Evolutionary conservation across 306 rosid genomes (phyloP).

Genomic region (Trifolium pratense): DNA sequence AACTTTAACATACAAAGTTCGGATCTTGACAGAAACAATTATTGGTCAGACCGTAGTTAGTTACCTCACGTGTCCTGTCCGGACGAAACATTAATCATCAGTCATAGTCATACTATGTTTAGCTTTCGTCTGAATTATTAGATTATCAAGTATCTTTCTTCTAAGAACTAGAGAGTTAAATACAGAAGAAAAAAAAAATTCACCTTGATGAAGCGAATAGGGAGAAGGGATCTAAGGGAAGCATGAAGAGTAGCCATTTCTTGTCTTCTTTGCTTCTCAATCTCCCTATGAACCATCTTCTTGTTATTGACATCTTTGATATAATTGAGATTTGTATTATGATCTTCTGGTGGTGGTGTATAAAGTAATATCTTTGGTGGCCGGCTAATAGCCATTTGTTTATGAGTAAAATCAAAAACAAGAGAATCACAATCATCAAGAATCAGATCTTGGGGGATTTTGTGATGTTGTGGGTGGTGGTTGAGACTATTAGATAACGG

Average conservation of each 20-base stretch:
- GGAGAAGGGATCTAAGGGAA: constrained; percentile 69
- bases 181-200: not conserved
- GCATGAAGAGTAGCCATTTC: constrained; percentile 68
- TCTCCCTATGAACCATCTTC: constrained; percentile 63
- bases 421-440: constrained; percentile 46
- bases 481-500: constrained; percentile 52
- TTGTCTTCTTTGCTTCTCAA: constrained; percentile 73
- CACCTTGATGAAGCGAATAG: constrained; percentile 57
- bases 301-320: constrained; percentile 42
- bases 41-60: no score
- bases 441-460: constrained; percentile 58
- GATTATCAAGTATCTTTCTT: no score
- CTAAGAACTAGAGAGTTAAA: no score
- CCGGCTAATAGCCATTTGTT: not conserved
- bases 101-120: no score
- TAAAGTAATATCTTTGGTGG: constrained; percentile 13
- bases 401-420: constrained; percentile 22
- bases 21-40: no score
- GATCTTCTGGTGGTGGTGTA: not conserved
- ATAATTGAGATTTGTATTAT: not conserved
- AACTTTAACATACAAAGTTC: not conserved
- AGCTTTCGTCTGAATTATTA: no score
- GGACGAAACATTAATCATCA: no score
- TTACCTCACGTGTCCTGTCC: no score
- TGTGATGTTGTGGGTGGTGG: constrained; percentile 47